A percentile compares a stretch with the other conserved stretches of the same genome.
Conservation (phyloP, 768 basidiomycete genomes). For the Suillus subaureus region DNA sequence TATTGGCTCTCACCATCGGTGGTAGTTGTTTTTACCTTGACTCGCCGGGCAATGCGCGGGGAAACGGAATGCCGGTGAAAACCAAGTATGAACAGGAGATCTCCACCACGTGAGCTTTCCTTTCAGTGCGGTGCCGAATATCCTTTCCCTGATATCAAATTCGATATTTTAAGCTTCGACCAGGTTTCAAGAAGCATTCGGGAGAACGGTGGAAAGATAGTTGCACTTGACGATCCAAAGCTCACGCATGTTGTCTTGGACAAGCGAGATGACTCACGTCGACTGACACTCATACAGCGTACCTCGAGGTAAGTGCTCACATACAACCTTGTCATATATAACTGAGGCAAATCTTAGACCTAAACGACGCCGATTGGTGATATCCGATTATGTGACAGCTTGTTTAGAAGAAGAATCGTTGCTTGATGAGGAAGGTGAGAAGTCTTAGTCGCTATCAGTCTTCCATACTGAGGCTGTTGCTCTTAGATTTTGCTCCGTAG, state of each 20-base stretch:
- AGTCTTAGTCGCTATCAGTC: background rate
- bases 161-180: slow-evolving; percentile 48
- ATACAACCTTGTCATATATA: slow-evolving; percentile 3
- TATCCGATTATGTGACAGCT: slow-evolving; percentile 75
- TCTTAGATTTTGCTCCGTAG: slow-evolving; percentile 26
- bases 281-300: slow-evolving; percentile 66
- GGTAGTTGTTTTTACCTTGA: slow-evolving; percentile 90
- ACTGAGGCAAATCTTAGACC: slow-evolving; percentile 51
- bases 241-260: slow-evolving; percentile 87
- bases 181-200: slow-evolving; percentile 53
- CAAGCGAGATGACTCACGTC: slow-evolving; percentile 77
- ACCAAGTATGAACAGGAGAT: slow-evolving; percentile 56
- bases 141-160: background rate
- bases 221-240: slow-evolving; percentile 70
- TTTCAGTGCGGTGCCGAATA: background rate
- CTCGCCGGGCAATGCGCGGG: slow-evolving; percentile 68
- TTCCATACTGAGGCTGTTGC: background rate
- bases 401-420: slow-evolving; percentile 84
- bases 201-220: slow-evolving; percentile 74
- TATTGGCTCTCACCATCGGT: background rate
- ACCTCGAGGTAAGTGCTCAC: slow-evolving; percentile 63
- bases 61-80: slow-evolving; percentile 62
- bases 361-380: slow-evolving; percentile 75
- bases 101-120: slow-evolving; percentile 48
- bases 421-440: slow-evolving; percentile 80